These are phyloP conservation scores for Coemansia sp. DNA, from an alignment of 192 early-diverging fungal species.

Conservation along the genomic window DNA sequence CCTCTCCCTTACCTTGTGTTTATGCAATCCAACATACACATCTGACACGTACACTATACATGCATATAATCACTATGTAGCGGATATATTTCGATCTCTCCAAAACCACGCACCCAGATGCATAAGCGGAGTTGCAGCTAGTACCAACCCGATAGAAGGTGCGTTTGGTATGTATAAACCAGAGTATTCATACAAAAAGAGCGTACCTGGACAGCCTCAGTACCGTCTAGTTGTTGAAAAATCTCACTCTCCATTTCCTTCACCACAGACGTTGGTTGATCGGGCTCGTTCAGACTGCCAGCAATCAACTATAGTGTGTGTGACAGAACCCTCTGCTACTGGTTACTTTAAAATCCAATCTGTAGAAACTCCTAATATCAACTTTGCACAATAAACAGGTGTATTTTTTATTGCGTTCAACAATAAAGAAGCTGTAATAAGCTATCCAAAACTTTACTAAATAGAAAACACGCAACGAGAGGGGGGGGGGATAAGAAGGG, in stretches of 20 bases:
- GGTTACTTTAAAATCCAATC: constrained; percentile 22
- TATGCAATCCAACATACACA: neutral
- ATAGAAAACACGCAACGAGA: too few species aligned
- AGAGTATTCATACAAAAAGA: constrained; percentile 27
- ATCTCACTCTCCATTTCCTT: constrained; percentile 5
- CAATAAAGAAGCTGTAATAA: too few species aligned
- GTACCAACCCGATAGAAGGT: neutral
- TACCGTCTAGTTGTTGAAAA: constrained; percentile 12
- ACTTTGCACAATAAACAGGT: too few species aligned
- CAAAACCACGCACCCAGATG: constrained; percentile 7
- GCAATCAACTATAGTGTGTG: constrained; percentile 15
- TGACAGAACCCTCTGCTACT: constrained; percentile 27
- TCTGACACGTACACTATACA: neutral
- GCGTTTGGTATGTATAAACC: constrained; percentile 32
- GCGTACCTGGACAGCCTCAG: constrained; percentile 25
- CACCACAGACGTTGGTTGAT: constrained; percentile 2
- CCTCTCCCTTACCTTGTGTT: neutral
- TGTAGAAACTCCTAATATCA: too few species aligned
- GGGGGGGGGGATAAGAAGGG: neutral
- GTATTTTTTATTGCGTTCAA: too few species aligned
- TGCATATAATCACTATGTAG: constrained; percentile 5
- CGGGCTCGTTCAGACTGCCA: constrained; percentile 1
- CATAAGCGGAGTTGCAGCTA: neutral
- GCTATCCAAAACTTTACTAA: too few species aligned
- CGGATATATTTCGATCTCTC: constrained; percentile 11